Evolutionary conservation across 176 grass and related monocot genomes (phyloP).

Genomic region (Thinopyrum elongatum): DNA sequence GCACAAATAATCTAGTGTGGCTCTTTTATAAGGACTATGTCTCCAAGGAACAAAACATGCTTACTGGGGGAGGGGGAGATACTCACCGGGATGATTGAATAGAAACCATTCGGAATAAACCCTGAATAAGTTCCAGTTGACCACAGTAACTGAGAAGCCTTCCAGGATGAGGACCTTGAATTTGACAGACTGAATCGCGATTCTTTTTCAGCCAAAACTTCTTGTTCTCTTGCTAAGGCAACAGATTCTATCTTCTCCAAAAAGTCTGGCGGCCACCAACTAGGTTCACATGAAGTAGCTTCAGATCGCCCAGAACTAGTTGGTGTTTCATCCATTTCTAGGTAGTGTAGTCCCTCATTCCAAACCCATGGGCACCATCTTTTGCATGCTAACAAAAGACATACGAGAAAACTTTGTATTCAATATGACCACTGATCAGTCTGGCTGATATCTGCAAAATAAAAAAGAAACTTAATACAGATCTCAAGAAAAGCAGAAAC

Average conservation of each 20-base stretch:
- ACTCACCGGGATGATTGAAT: constrained; percentile 94
- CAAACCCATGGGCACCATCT: constrained; percentile 12
- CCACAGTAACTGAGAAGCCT: constrained; percentile 91
- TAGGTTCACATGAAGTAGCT: constrained; percentile 50
- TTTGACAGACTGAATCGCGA: constrained; percentile 16
- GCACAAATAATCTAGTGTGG: not conserved
- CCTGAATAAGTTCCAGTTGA: constrained; percentile 80
- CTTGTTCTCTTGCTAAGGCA: constrained; percentile 61
- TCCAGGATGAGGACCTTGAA: constrained; percentile 51
- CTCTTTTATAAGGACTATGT: not conserved
- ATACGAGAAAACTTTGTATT: constrained; percentile 1
- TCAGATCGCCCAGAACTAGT: constrained; percentile 63
- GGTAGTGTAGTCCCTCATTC: constrained; percentile 31
- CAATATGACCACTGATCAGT: constrained; percentile 12
- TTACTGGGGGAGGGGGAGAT: constrained; percentile 2
- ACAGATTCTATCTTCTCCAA: constrained; percentile 80
- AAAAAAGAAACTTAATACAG: constrained; percentile 18
- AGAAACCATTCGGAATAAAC: constrained; percentile 94
- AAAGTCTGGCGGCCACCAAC: constrained; percentile 81
- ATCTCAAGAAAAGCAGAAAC: constrained; percentile 17
- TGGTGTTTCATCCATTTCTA: constrained; percentile 71
- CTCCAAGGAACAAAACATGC: not conserved
- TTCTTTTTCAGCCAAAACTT: constrained; percentile 56
- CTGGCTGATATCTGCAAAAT: constrained; percentile 36
- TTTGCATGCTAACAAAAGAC: constrained; percentile 31